Conservation (phyloP, 1,284 basidiomycete genomes). For the Xanthoconium separans region DNA sequence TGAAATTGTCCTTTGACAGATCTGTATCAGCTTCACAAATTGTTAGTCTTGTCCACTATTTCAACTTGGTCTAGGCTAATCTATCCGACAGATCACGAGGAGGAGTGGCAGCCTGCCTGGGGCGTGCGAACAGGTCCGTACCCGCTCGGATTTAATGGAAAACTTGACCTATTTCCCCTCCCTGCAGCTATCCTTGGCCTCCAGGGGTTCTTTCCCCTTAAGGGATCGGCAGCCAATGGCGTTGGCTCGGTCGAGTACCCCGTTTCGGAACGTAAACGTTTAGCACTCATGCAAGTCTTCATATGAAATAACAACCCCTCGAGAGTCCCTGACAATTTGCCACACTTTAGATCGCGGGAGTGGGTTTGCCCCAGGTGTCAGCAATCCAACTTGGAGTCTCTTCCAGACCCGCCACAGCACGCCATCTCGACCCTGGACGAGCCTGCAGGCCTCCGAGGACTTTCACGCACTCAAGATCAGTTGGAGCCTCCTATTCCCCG, state of each 20-base stretch:
- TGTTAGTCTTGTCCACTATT: slow-evolving; percentile 48
- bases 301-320: slow-evolving; percentile 12
- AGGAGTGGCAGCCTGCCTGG: slow-evolving; percentile 97
- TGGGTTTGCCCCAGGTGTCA: slow-evolving; percentile 83
- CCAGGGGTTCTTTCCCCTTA: slow-evolving; percentile 88
- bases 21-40: slow-evolving; percentile 91
- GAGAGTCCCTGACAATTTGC: slow-evolving; percentile 14
- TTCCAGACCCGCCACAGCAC: slow-evolving; percentile 58
- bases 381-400: slow-evolving; percentile 62
- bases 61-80: slow-evolving; percentile 26
- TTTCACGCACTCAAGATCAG: slow-evolving; percentile 15
- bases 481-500: slow-evolving; percentile 12
- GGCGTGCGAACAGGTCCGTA: slow-evolving; percentile 84
- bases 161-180: slow-evolving; percentile 8
- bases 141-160: slow-evolving; percentile 23
- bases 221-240: slow-evolving; percentile 86
- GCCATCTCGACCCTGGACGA: slow-evolving; percentile 20
- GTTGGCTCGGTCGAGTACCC: slow-evolving; percentile 88
- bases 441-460: slow-evolving; percentile 26
- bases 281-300: slow-evolving; percentile 70
- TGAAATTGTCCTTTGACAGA: slow-evolving; percentile 44
- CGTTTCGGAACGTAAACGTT: slow-evolving; percentile 71
- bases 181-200: slow-evolving; percentile 80
- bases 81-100: slow-evolving; percentile 67
- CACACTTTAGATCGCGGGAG: slow-evolving; percentile 61